phyloP scores from a whole-genome alignment of 2,329 filamentous ascomycete species.

The Penicillium nordicum region DNA sequence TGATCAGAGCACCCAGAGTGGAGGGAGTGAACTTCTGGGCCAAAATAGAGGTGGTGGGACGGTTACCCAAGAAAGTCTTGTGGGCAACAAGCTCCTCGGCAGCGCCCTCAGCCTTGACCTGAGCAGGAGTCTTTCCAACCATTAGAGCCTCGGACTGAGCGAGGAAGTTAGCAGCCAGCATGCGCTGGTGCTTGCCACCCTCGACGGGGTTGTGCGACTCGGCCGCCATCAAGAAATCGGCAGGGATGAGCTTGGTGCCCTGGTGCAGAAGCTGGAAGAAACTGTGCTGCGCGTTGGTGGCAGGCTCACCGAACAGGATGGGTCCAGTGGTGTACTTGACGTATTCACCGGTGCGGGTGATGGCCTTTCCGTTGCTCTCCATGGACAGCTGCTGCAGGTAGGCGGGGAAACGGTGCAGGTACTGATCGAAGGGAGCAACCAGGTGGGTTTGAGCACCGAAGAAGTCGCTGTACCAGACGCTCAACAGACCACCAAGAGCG shows the following conservation, averaged over 20 bases:
- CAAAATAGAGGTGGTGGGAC: slow-evolving; percentile 91
- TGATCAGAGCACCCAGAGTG: slow-evolving; percentile 90
- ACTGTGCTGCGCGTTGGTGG: slow-evolving; percentile 98
- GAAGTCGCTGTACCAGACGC: slow-evolving; percentile 98
- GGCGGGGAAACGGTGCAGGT: slow-evolving; percentile 96
- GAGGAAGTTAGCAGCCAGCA: slow-evolving; percentile 52
- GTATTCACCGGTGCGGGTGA: slow-evolving; percentile 79
- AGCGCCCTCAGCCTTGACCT: slow-evolving; percentile 49
- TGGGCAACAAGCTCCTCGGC: slow-evolving; percentile 70
- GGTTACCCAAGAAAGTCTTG: slow-evolving; percentile 98
- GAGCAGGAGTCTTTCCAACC: slow-evolving; percentile 52
- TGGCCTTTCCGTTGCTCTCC: slow-evolving; percentile 98
- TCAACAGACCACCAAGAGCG: slow-evolving; percentile 83
- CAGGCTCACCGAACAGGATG: slow-evolving; percentile 95
- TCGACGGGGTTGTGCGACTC: slow-evolving; percentile 95
- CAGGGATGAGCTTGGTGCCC: slow-evolving; percentile 96
- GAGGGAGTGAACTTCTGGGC: slow-evolving; percentile 91
- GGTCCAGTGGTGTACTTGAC: slow-evolving; percentile 97
- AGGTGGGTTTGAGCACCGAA: slow-evolving; percentile 97
- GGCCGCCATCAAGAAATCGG: slow-evolving; percentile 95
- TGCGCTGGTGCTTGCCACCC: slow-evolving; percentile 84
- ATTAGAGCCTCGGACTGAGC: slow-evolving; percentile 50
- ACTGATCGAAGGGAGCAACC: slow-evolving; percentile 97
- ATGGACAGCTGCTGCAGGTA: slow-evolving; percentile 99
- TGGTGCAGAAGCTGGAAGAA: slow-evolving; percentile 99